phyloP scores from a whole-genome alignment of 2,329 filamentous ascomycete species.

The Biscogniauxia mediterranea region DNA sequence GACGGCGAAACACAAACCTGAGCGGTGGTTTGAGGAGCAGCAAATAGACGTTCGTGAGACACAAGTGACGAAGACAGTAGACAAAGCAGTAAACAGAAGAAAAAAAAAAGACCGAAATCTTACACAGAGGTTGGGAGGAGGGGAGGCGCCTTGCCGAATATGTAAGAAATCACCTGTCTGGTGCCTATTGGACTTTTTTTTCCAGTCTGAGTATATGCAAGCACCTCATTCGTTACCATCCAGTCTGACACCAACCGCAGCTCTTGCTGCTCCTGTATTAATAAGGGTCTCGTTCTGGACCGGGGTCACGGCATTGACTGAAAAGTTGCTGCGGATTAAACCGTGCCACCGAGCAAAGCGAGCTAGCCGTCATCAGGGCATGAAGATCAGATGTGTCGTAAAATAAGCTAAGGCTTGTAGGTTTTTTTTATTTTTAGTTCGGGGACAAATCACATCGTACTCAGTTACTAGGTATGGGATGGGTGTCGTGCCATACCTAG shows the following conservation, averaged over 20 bases:
- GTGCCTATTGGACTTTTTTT: not conserved
- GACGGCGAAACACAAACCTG: not conserved
- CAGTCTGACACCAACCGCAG: not conserved
- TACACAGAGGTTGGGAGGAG: not conserved
- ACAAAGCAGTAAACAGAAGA: not conserved
- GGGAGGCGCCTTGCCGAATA: not conserved
- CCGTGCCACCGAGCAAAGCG: not conserved
- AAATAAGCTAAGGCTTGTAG: not conserved
- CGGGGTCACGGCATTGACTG: not conserved
- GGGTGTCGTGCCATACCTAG: not conserved
- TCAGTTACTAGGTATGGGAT: too few species aligned
- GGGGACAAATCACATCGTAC: not conserved
- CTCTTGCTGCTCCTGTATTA: too few species aligned
- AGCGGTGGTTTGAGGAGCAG: not conserved
- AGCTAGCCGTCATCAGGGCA: not conserved
- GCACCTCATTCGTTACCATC: not conserved
- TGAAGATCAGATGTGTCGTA: not conserved
- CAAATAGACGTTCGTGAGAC: not conserved
- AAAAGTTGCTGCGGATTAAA: not conserved
- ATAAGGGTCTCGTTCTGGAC: not conserved
- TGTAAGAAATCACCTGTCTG: not conserved
- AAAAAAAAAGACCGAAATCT: not conserved
- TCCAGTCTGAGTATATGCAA: not conserved
- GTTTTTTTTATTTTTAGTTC: not conserved
- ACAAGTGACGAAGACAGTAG: not conserved